Evolutionary conservation across 768 basidiomycete species (phyloP), one percentile per base, ranked within the genome.

Genomic region (Tylopilus rubrobrunneus): DNA sequence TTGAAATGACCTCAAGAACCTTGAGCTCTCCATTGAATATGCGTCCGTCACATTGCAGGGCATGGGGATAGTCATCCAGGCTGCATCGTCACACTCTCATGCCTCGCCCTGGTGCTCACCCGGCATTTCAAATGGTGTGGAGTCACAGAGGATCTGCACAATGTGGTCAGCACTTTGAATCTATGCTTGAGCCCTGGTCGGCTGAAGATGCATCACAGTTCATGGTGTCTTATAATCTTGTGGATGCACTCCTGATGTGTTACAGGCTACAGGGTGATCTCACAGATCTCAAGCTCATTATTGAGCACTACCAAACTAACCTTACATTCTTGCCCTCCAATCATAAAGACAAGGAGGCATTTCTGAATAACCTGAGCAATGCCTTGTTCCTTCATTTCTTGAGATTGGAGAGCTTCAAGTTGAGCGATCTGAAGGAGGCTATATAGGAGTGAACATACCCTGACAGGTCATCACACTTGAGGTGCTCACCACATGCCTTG

Each of bases 211-310:
- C 64, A 17, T 34, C 53, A n/a, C 59, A 49, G 28, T 53, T 55
- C 27, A 56, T 29, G 23, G 37, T 48, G 19, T 60, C 62, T 33
- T 60, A 52, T n/a, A 70, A 68, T 49, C 56, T 72, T 29, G 70
- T 66, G 3, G 59, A 62, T 41, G 61, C 62, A 5, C 59, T 71
- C 14, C 29, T 58, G 11, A 52, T 59, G 48, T 68, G 62, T 21
- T 73, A 73, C 47, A 60, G 62, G 25, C 49, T 59, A 3, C 51
- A 52, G 10, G 55, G 51, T 5, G 40, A 64, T 27, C 29, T 57
- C 9, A n/a, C 51, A 12, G 71, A 73, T 45, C 60, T 73, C 25
- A 60, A 73, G 28, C 52, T 60, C 34, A 66, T 66, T 2, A 55
- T 69, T 8, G 41, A 56, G 27, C 60, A 68, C 44, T 64, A 64